Evolutionary conservation across 2,329 filamentous ascomycete species (phyloP), one percentile per base, ranked within the genome.

Genomic region (Neocucurbitaria cava): DNA sequence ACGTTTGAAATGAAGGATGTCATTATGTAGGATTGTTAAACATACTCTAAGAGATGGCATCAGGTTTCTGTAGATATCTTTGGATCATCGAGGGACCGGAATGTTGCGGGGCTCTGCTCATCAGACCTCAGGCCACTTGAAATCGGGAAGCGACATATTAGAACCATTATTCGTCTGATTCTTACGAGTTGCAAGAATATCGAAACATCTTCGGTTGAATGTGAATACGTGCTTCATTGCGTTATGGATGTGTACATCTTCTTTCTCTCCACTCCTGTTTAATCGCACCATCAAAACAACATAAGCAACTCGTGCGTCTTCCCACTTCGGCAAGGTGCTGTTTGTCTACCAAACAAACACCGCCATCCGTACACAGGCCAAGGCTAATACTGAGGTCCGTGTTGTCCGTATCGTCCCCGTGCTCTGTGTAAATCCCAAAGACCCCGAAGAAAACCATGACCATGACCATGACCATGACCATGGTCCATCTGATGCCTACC

Each of bases 241-340:
- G 44, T 43, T 47, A 47, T 47, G 10, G 31, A 43, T 52, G 21
- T 47, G 23, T 30, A 26, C 45, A 28, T 35, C 28, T 47, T 24
- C 26, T 35, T 20, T 41, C 24, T 24, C n/a, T 44, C 26, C 38
- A 28, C 3, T 26, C 28, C 11, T 38, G 23, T n/a, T 28, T 20
- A 33, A 26, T 13, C n/a, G 42, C 44, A 15, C 38, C 21, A 24
- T 38, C 30, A 31, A 36, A 41, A 43, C 38, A 47, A 39, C 28
- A 17, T 24, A 46, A 43, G 26, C 41, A 43, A 43, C 11, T 18
- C 21, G 10, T 40, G 21, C 38, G 38, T 40, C 38, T 5, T 3
- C 38, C 10, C 38, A 23, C 23, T 11, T 15, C 1, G 24, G 23
- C 38, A 40, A 5, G 21, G 21, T 15, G 20, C 20, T 11, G 10